Conservation (phyloP, 345 rosid species). For the Hibiscus mutabilis region DNA sequence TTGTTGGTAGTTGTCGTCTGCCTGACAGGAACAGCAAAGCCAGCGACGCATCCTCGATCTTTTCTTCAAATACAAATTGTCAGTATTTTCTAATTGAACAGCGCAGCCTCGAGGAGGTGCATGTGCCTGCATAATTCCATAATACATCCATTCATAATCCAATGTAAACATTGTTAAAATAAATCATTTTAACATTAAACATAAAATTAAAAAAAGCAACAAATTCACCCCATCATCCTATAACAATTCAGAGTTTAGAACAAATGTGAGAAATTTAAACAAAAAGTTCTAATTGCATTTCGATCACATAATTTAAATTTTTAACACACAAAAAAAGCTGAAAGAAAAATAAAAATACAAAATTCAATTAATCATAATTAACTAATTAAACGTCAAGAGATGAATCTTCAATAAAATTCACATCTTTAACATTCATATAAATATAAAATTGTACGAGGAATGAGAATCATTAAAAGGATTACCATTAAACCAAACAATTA, state of each 20-base stretch:
- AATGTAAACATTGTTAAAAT: background rate
- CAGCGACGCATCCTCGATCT: conserved; percentile 85
- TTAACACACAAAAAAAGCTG: too few relatives aligned
- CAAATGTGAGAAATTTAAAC: too few relatives aligned
- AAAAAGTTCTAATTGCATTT: too few relatives aligned
- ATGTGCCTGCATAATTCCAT: conserved; percentile 41
- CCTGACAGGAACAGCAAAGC: conserved; percentile 86
- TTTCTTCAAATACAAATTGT: conserved; percentile 51
- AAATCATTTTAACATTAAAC: background rate
- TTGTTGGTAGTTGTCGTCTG: conserved; percentile 63
- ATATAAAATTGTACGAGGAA: background rate
- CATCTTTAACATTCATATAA: background rate
- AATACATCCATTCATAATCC: conserved; percentile 7
- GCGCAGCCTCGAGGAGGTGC: conserved; percentile 46
- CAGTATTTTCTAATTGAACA: conserved; percentile 51
- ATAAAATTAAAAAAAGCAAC: background rate
- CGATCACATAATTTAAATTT: too few relatives aligned
- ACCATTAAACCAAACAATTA: conserved; percentile 30
- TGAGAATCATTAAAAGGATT: conserved; percentile 13
- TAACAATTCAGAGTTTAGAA: too few relatives aligned
- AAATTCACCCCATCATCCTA: too few relatives aligned
- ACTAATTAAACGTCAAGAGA: background rate
- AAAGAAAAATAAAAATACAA: background rate
- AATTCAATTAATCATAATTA: background rate
- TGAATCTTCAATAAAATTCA: background rate